phyloP scores from a whole-genome alignment of 108 stramenopile genomes.

The Hondaea fermentalgiana region DNA sequence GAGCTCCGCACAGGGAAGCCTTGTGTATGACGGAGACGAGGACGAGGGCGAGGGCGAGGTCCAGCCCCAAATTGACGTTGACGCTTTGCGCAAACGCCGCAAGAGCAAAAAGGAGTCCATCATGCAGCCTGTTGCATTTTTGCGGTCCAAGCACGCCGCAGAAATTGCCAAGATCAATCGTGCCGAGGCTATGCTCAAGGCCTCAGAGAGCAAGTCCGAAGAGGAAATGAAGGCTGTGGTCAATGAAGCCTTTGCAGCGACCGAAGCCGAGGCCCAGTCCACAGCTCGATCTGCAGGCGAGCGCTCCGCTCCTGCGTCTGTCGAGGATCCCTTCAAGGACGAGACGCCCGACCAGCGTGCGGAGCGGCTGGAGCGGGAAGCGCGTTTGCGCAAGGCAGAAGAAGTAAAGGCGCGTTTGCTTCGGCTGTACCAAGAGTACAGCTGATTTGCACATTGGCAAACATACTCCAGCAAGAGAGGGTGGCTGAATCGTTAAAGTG shows the following conservation, averaged over 20 bases:
- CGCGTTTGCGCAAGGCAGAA: background rate
- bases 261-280: no score
- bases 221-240: background rate
- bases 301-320: background rate
- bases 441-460: no score
- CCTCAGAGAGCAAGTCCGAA: background rate
- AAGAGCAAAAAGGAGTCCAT: background rate
- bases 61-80: background rate
- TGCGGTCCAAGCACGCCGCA: background rate
- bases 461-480: no score
- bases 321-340: background rate
- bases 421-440: background rate
- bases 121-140: background rate
- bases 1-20: no score
- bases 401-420: background rate
- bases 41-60: background rate
- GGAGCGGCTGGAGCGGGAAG: background rate
- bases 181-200: background rate
- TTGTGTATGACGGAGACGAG: background rate
- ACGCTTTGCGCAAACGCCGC: background rate
- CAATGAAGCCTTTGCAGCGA: background rate
- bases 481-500: no score
- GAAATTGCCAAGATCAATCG: background rate
- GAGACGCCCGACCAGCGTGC: background rate
- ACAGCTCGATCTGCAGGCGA: no score